phyloP scores from a whole-genome alignment of 108 stramenopile genomes.

The Asterionellopsis glacialis region DNA sequence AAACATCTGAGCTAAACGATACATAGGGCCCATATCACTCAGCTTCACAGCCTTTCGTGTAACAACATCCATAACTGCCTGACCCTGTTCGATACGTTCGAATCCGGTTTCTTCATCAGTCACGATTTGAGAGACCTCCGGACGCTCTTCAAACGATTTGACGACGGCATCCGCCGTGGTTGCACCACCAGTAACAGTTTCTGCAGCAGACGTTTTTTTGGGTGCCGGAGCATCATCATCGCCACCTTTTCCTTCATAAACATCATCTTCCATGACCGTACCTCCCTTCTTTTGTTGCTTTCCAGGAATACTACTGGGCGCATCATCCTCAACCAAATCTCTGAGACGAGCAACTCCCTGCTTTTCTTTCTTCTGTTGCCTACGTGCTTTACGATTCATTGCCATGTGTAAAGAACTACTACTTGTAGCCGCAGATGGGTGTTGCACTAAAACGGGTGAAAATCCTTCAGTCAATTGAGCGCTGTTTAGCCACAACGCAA shows the following conservation, averaged over 20 bases:
- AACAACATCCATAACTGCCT: constrained; percentile 80
- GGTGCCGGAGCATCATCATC: not conserved
- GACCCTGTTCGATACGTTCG: constrained; percentile 69
- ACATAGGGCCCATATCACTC: constrained; percentile 59
- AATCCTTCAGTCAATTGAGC: no score
- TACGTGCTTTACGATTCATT: constrained; percentile 9
- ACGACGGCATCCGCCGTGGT: constrained; percentile 25
- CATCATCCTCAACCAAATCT: constrained; percentile 5
- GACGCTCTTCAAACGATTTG: constrained; percentile 27
- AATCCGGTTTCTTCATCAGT: constrained; percentile 83
- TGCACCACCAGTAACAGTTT: not conserved
- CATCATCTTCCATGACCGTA: constrained; percentile 1
- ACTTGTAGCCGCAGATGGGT: no score
- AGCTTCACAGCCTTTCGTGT: constrained; percentile 75
- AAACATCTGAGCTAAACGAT: constrained; percentile 81
- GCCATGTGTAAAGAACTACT: constrained; percentile 1
- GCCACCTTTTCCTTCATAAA: not conserved
- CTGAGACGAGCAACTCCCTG: not conserved
- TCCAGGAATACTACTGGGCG: not conserved
- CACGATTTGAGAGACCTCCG: constrained; percentile 61
- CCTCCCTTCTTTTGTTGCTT: constrained; percentile 1
- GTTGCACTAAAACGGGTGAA: no score
- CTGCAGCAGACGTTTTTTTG: not conserved
- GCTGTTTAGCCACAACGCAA: no score
- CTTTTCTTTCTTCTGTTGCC: constrained; percentile 8